Evolutionary conservation across 75 land plant species (phyloP).

Genomic region (Adiantum capillusveneris): DNA sequence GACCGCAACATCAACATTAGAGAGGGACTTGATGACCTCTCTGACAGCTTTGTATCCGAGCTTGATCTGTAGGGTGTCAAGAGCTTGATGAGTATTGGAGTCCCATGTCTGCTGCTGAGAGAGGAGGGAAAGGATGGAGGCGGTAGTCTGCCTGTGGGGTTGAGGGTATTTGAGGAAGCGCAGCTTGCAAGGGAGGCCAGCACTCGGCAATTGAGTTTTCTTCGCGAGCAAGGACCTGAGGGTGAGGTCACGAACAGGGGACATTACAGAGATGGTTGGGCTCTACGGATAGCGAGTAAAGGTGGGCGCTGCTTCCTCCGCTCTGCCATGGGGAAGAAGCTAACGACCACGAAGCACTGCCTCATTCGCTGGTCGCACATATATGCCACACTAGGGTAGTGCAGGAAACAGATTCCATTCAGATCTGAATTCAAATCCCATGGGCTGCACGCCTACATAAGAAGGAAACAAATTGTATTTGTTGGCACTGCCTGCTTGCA

Average conservation of each 20-base stretch:
- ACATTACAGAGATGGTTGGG: no score
- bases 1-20: slow-evolving; percentile 1
- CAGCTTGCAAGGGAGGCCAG: slow-evolving; percentile 1
- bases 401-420: no score
- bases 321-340: no score
- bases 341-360: no score
- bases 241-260: not conserved
- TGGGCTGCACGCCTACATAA: no score
- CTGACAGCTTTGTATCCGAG: not conserved
- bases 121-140: not conserved
- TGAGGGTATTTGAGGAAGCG: not conserved
- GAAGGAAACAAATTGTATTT: no score
- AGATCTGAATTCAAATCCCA: no score
- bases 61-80: slow-evolving; percentile 1
- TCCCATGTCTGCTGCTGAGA: not conserved
- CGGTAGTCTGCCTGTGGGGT: not conserved
- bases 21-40: slow-evolving; percentile 1
- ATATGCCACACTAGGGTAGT: no score
- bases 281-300: no score
- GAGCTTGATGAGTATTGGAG: not conserved
- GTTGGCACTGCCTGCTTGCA: no score
- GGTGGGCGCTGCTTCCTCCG: no score
- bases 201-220: not conserved
- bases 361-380: no score
- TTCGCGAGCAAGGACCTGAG: not conserved